phyloP scores from a whole-genome alignment of 805 yeast species.

The Kuraishia molischiana region DNA sequence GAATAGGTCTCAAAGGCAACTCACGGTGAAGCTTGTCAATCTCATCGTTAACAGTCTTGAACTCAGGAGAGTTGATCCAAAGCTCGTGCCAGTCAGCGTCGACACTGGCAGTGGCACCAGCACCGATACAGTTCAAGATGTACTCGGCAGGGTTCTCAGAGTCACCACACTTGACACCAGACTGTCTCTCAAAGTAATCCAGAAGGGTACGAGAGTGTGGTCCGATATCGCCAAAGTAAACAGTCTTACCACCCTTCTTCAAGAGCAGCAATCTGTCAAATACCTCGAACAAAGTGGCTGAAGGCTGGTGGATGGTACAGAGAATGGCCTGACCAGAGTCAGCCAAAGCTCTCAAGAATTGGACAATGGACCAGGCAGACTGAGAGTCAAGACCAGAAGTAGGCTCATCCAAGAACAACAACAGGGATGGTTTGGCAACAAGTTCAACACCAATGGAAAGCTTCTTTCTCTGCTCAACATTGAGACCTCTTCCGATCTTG shows the following conservation, averaged over 20 bases:
- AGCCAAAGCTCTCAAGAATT: conserved; percentile 32
- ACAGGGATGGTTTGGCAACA: conserved; percentile 34
- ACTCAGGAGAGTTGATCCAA: conserved; percentile 23
- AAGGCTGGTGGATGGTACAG: conserved; percentile 51
- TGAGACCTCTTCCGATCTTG: conserved; percentile 28
- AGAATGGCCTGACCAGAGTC: conserved; percentile 40
- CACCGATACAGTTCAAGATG: conserved; percentile 34
- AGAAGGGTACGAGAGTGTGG: conserved; percentile 12
- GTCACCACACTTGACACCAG: conserved; percentile 28
- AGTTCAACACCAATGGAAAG: conserved; percentile 36
- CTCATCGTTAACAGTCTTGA: conserved; percentile 13
- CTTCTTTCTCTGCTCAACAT: conserved; percentile 31
- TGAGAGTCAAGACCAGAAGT: conserved; percentile 45
- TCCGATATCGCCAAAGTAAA: conserved; percentile 29
- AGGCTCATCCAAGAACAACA: conserved; percentile 40
- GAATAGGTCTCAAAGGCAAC: conserved; percentile 7
- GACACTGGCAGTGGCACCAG: conserved; percentile 32
- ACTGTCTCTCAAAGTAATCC: conserved; percentile 25
- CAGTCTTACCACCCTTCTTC: conserved; percentile 41
- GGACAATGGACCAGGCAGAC: conserved; percentile 41
- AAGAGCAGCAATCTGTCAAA: conserved; percentile 37
- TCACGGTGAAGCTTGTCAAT: conserved; percentile 17
- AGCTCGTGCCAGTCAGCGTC: conserved; percentile 22
- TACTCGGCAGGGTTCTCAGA: conserved; percentile 33
- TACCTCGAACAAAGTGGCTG: conserved; percentile 36